phyloP scores from a whole-genome alignment of 176 grass and related monocot genomes.

The Triticum turgidum region DNA sequence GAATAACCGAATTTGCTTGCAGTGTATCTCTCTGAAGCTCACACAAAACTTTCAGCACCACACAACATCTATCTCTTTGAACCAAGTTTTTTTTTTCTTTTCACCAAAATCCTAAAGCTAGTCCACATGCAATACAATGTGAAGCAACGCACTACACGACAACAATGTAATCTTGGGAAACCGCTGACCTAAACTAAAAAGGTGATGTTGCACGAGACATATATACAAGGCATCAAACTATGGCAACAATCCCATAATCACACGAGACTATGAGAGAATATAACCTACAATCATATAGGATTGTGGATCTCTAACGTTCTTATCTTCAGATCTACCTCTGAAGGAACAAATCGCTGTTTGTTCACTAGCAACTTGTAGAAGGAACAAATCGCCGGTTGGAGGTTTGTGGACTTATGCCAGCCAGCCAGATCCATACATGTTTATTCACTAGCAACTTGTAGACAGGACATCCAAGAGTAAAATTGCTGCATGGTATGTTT shows the following conservation, averaged over 20 bases:
- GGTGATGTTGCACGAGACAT: not conserved
- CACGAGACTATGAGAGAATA: not conserved
- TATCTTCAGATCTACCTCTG: not conserved
- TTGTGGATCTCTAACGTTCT: not conserved
- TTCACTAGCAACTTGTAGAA: not conserved
- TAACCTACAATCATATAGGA: not conserved
- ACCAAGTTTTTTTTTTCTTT: not conserved
- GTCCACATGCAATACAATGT: not conserved
- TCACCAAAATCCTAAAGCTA: slow-evolving; percentile 13
- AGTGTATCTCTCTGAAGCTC: not conserved
- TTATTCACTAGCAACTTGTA: slow-evolving; percentile 21
- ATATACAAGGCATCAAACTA: not conserved
- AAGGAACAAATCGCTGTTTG: not conserved
- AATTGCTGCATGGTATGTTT: not conserved
- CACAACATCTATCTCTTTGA: not conserved
- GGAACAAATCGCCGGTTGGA: not conserved
- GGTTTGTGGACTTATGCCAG: slow-evolving; percentile 22
- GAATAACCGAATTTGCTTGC: not conserved
- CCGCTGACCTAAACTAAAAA: slow-evolving; percentile 19
- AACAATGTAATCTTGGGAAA: slow-evolving; percentile 20
- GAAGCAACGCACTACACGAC: slow-evolving; percentile 2
- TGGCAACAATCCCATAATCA: not conserved
- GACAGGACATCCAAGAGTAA: not conserved
- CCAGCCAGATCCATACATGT: slow-evolving; percentile 5
- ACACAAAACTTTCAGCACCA: not conserved